Conservation (phyloP, 441 rosid genomes). For the Erodium moschatum region DNA sequence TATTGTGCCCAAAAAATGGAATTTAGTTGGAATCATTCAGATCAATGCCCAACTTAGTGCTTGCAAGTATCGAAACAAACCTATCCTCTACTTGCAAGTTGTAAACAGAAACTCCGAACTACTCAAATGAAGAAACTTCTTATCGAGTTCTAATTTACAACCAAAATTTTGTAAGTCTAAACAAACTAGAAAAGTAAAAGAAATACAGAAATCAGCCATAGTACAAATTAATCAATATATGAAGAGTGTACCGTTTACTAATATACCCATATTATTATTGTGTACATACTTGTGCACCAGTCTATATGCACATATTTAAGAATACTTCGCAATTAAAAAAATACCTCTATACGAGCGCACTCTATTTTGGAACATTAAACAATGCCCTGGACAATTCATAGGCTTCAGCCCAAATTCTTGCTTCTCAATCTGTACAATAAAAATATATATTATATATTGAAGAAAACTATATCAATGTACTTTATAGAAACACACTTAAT, state of each 20-base stretch:
- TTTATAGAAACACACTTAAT: not conserved
- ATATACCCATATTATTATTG: not conserved
- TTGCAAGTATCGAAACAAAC: not conserved
- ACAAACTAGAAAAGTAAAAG: not conserved
- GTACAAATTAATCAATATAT: not conserved
- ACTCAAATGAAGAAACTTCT: not conserved
- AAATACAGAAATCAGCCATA: not conserved
- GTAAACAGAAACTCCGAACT: not conserved
- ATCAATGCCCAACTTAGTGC: too few species aligned
- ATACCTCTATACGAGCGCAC: conserved; percentile 89
- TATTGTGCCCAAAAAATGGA: too few species aligned
- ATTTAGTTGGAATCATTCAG: too few species aligned
- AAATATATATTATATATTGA: conserved; percentile 10
- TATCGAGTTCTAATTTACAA: not conserved
- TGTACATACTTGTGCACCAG: not conserved
- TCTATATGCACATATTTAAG: not conserved
- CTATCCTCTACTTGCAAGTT: not conserved
- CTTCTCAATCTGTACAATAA: conserved; percentile 62
- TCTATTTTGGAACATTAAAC: conserved; percentile 86
- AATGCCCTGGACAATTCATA: conserved; percentile 98
- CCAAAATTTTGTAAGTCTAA: not conserved
- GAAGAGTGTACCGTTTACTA: not conserved
- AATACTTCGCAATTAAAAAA: conserved; percentile 8
- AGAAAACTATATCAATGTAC: conserved; percentile 8
- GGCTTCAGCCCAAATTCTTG: conserved; percentile 96